Base-by-base conservation (phyloP, 441 rosid genomes). In the Pelargonium citronellum region DNA sequence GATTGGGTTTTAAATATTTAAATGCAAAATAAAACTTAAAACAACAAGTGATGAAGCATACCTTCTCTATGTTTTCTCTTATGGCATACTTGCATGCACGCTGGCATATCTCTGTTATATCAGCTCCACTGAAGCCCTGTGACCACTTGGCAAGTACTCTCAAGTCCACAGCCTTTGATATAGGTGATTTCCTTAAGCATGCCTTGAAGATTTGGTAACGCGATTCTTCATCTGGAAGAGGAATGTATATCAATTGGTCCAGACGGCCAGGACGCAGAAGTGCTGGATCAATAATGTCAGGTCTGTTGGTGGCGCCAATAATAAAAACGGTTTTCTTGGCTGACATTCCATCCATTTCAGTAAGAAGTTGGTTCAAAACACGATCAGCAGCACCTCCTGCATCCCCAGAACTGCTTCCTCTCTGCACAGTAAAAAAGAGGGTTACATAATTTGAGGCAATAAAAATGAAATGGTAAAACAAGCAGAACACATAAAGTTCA, bases 271-370 rank as follows among this genome's bases (percentile, higher is more conserved):
- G 92, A 55, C 87, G 86, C 64, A 88, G 66, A 67, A 88, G 87
- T 9, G 92, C 92, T 11, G 90, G 87, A 65, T 87, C 92, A 12
- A 87, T 87, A 24, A 87, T 87, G 75, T 87, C 92, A 9, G 90
- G 92, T 71, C 92, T 84, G 76, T 87, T 86, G 34, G 86, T 87
- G 9, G 90, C 92, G 22, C 92, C 90, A 22, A 87, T 87, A 27
- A 86, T 87, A 5, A 34, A 34, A 5, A 34, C 39, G 39, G 39
- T 34, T 34, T 34, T 34, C 39, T 34, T 34, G 39, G 39, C 39
- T 4, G 39, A 82, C 92, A 89, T 89, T 71, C 89, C 92, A 79
- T 89, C 95, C 95, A 89, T 89, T 78, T 87, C 91, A 3, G 95
- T 87, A 47, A 89, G 77, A 68, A 88, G 89, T 79, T 88, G 92